A percentile compares a stretch with the other conserved stretches of the same genome.
These are phyloP conservation scores for Chaetomium globosum DNA, from an alignment of 2,329 filamentous ascomycete genomes.

Conservation along the genomic window DNA sequence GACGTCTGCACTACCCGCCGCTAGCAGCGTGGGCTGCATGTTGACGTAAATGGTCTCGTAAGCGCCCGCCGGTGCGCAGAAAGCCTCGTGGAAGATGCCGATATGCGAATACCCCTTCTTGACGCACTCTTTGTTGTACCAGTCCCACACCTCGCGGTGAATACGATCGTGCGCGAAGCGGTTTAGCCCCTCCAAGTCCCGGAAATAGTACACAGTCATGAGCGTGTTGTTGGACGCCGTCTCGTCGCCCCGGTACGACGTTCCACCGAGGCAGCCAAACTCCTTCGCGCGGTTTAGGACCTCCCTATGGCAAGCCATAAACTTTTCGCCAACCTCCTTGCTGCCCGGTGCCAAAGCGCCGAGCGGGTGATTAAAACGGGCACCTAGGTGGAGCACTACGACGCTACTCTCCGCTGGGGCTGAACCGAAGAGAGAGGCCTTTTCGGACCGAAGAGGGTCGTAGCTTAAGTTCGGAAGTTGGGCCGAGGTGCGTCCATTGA, in stretches of 20 bases:
- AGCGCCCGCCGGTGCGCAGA: conserved; percentile 47
- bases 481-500: conserved; percentile 43
- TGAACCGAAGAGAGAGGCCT: conserved; percentile 33
- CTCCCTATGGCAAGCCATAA: conserved; percentile 41
- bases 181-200: conserved; percentile 52
- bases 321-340: conserved; percentile 45
- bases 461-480: conserved; percentile 39
- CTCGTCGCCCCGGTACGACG: conserved; percentile 45
- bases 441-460: conserved; percentile 10
- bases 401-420: conserved; percentile 40
- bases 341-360: conserved; percentile 52
- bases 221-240: conserved; percentile 46
- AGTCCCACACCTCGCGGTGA: conserved; percentile 55
- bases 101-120: conserved; percentile 20
- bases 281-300: conserved; percentile 43
- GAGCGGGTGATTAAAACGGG: conserved; percentile 53
- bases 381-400: conserved; percentile 51
- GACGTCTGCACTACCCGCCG: conserved; percentile 35
- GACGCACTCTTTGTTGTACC: conserved; percentile 43
- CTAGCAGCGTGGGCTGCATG: conserved; percentile 46
- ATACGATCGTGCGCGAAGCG: conserved; percentile 53
- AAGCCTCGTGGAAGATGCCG: conserved; percentile 55
- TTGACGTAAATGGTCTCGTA: conserved; percentile 58
- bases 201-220: conserved; percentile 55
- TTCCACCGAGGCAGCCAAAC: conserved; percentile 52